These are phyloP conservation scores for Colletotrichum coccodes DNA, from an alignment of 2,329 filamentous ascomycete species.

Conservation along the genomic window DNA sequence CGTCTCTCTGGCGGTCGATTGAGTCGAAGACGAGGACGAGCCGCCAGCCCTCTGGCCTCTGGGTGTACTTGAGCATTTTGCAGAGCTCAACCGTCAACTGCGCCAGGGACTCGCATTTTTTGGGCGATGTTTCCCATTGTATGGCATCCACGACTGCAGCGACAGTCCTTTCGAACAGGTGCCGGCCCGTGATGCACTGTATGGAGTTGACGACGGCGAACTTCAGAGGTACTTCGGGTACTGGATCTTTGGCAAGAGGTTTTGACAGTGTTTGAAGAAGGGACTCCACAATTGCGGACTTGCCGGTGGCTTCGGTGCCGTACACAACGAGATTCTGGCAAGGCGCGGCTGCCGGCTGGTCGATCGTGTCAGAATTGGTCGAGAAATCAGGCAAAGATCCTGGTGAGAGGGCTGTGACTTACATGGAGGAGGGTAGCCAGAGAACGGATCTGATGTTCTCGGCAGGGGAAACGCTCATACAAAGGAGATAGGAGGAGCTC, in stretches of 20 bases:
- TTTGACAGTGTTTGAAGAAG: conserved; percentile 64
- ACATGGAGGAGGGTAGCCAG: conserved; percentile 65
- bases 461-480: conserved; percentile 62
- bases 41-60: conserved; percentile 54
- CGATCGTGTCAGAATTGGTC: not conserved
- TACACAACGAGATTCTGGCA: conserved; percentile 82
- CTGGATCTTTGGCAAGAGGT: conserved; percentile 46
- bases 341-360: conserved; percentile 72
- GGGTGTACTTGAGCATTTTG: conserved; percentile 64
- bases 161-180: conserved; percentile 79
- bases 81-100: conserved; percentile 79
- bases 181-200: conserved; percentile 82
- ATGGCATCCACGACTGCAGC: conserved; percentile 67
- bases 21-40: conserved; percentile 90
- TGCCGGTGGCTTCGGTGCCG: conserved; percentile 88
- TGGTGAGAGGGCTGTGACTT: conserved; percentile 35
- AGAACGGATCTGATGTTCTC: conserved; percentile 68
- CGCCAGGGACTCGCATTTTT: conserved; percentile 83
- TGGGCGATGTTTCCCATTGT: conserved; percentile 58
- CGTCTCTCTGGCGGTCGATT: conserved; percentile 86
- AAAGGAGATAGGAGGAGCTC: conserved; percentile 60
- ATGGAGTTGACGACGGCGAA: conserved; percentile 74
- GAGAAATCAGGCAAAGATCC: not conserved
- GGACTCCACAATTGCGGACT: conserved; percentile 75
- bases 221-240: conserved; percentile 54